Conservation (phyloP, 805 yeast genomes). For the Wickerhamiella lipophila region DNA sequence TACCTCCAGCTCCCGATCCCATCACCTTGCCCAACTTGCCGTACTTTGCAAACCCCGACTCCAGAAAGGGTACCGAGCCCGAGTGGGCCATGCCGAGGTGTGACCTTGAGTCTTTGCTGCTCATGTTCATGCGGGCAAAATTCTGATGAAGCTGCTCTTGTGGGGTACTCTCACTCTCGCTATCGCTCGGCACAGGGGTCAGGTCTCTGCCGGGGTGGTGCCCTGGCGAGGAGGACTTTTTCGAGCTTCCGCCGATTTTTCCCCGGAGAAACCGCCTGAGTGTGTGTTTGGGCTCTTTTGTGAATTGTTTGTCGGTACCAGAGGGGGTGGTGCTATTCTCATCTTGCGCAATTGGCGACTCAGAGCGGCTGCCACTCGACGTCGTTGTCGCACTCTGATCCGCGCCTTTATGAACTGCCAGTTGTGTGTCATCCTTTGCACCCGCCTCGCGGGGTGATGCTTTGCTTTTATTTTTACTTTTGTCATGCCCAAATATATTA, state of each 20-base stretch:
- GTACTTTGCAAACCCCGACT: constrained; percentile 44
- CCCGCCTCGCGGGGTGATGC: not conserved
- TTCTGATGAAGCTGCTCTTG: not conserved
- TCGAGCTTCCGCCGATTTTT: not conserved
- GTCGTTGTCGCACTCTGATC: not conserved
- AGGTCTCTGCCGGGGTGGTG: not conserved
- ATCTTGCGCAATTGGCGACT: constrained; percentile 4
- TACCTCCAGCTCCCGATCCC: constrained; percentile 93
- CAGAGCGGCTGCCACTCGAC: constrained; percentile 1
- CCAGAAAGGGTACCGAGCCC: constrained; percentile 29
- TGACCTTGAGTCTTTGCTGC: constrained; percentile 1
- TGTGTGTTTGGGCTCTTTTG: constrained; percentile 8
- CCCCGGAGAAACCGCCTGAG: constrained; percentile 6
- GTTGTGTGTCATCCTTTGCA: not conserved
- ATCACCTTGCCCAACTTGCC: constrained; percentile 61
- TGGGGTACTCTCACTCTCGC: constrained; percentile 4
- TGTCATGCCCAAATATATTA: constrained; percentile 9
- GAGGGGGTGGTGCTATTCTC: not conserved
- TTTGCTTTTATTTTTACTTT: constrained; percentile 3
- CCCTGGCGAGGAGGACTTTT: not conserved
- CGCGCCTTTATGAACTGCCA: not conserved
- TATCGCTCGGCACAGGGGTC: constrained; percentile 9
- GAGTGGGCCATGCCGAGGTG: constrained; percentile 9
- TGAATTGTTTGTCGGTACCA: not conserved
- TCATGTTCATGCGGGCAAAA: not conserved